These are phyloP conservation scores for Hypomyces perniciosus DNA, from an alignment of 2,329 filamentous ascomycete species.

Conservation along the genomic window DNA sequence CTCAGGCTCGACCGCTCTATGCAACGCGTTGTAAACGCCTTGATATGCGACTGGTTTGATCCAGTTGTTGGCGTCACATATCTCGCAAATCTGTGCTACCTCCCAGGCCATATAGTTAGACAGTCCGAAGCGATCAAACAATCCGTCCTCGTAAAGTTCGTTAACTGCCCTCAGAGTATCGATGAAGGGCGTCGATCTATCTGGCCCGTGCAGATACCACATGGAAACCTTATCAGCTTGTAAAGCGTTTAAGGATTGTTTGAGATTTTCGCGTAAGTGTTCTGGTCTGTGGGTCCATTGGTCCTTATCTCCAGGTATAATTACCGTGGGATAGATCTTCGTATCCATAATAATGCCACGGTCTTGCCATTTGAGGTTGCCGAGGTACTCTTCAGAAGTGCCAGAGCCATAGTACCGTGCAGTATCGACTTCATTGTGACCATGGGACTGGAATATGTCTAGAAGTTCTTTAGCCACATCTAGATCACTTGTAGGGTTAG, in stretches of 20 bases:
- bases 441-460: no score
- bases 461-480: no score
- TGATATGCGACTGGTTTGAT: slow-evolving; percentile 68
- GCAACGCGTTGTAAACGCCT: slow-evolving; percentile 54
- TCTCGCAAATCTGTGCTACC: slow-evolving; percentile 66
- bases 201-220: slow-evolving; percentile 43
- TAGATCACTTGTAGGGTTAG: no score
- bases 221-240: slow-evolving; percentile 16
- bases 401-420: no score
- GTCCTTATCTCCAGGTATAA: no score
- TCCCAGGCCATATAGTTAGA: slow-evolving; percentile 72
- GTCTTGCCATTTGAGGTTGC: no score
- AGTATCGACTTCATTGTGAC: no score
- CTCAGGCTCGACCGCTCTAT: slow-evolving; percentile 57
- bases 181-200: slow-evolving; percentile 55
- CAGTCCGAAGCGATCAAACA: slow-evolving; percentile 65
- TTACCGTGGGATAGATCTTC: not conserved
- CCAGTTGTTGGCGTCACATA: slow-evolving; percentile 62
- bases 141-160: slow-evolving; percentile 62
- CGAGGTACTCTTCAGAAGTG: no score
- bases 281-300: slow-evolving; percentile 2
- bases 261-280: not conserved
- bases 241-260: slow-evolving; percentile 8
- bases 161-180: slow-evolving; percentile 64
- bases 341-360: slow-evolving; percentile 10